Base-by-base conservation (phyloP, 1,139 yeast genomes). In the Zhuliangozyma parablackwelliae region DNA sequence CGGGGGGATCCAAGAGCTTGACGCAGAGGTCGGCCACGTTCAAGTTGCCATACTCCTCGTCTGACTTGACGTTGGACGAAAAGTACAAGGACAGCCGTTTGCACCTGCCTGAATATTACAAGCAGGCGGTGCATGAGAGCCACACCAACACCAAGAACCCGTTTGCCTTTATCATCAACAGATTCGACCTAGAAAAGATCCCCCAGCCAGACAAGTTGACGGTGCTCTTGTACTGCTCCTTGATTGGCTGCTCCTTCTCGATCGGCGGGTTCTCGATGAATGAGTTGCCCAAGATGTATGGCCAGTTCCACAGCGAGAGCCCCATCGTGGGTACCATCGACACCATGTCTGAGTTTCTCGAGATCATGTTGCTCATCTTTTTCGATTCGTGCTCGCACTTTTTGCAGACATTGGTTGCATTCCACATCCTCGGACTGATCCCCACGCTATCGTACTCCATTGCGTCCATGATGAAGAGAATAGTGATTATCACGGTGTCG, bases 381-480 rank as follows among this genome's bases (percentile, higher is more conserved):
- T 35, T 62, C 11, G 62, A 62, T 40, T 63, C 69, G 10, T 38
- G 63, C 11, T 61, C 64, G 5, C 67, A 63, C 48, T 67, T 66
- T 38, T 38, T 56, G 24, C 72, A 66, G 43, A 60, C 68, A 11
- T 43, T 66, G 31, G 46, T 67, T 21, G 65, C 72, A 30, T 61
- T 64, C 40, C 62, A 63, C 42, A 49, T 67, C 26, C 47, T 67
- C 25, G 70, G 72, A 2, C 62, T 57, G 55, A 56, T 66, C 10
- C 69, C 72, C 2, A 65, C 73, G 6, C 54, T 67, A 26, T 56
- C 70, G 6, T 67, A 65, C 47, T 65, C 71, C 9, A 59, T 67
- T 29, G 72, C 72, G 2, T 63, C 70, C 12, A 64, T 67, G 69
- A 59, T 67, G 66, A 67, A 67, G 46, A 52, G 73, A 40, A 65